Percentiles rank a stretch among this genome's conserved stretches.
Conservation (phyloP, 2,329 filamentous ascomycete species). For the Xylaria digitata region DNA sequence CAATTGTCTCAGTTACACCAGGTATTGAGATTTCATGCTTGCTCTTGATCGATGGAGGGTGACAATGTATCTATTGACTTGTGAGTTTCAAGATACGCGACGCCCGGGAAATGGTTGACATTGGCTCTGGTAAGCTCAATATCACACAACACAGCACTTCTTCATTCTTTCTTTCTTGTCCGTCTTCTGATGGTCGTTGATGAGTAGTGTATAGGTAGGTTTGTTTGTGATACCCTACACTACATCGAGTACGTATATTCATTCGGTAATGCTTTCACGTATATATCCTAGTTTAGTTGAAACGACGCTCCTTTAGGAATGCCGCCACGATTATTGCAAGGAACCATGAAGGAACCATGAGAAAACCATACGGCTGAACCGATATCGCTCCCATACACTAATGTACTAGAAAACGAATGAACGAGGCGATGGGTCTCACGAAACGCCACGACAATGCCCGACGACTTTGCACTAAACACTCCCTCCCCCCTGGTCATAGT, state of each 20-base stretch:
- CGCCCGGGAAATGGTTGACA: neutral
- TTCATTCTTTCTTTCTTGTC: too few species aligned
- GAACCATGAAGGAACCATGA: neutral
- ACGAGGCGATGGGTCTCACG: conserved; percentile 7
- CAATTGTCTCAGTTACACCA: conserved; percentile 10
- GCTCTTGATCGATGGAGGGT: neutral
- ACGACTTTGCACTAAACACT: neutral
- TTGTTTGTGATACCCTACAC: too few species aligned
- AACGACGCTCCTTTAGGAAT: conserved; percentile 3
- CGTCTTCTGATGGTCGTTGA: too few species aligned
- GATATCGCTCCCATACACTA: conserved; percentile 30
- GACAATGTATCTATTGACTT: too few species aligned
- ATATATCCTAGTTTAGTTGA: neutral
- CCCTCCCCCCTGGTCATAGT: conserved; percentile 15
- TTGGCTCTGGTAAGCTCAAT: neutral
- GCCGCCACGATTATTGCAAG: neutral
- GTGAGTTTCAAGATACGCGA: too few species aligned
- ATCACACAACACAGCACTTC: neutral
- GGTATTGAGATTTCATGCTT: too few species aligned
- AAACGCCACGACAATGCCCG: conserved; percentile 31
- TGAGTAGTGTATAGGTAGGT: too few species aligned
- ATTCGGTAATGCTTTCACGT: neutral
- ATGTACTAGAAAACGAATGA: neutral
- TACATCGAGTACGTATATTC: neutral
- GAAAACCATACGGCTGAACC: conserved; percentile 9